These are phyloP conservation scores for Aspergillus bertholletiae DNA, from an alignment of 495 filamentous ascomycete species.

Conservation along the genomic window DNA sequence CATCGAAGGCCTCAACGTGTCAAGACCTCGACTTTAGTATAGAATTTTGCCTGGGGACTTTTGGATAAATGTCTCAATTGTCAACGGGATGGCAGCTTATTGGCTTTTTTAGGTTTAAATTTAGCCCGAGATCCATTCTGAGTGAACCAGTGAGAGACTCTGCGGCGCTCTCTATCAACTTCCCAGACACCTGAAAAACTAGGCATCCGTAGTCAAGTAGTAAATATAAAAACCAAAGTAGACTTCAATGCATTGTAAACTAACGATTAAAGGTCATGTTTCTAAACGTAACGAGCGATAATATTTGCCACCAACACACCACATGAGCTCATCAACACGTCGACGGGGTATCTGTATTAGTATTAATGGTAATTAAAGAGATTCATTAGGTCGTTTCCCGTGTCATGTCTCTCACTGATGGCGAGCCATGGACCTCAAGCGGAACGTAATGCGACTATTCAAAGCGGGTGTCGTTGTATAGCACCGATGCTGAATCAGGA, in stretches of 20 bases:
- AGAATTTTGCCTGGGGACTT: too few species aligned
- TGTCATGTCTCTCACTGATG: not conserved
- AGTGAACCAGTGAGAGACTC: too few species aligned
- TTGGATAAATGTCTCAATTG: not conserved
- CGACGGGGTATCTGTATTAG: constrained; percentile 11
- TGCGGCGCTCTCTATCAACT: too few species aligned
- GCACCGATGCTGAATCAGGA: not conserved
- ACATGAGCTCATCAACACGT: constrained; percentile 8
- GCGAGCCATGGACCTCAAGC: not conserved
- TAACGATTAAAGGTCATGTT: not conserved
- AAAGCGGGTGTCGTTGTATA: not conserved
- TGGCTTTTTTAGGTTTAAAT: too few species aligned
- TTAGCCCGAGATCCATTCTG: constrained; percentile 1
- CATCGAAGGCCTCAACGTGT: not conserved
- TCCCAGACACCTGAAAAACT: not conserved
- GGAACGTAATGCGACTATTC: not conserved
- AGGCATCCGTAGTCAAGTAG: not conserved
- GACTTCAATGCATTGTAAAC: not conserved
- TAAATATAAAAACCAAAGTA: not conserved
- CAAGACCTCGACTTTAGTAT: not conserved
- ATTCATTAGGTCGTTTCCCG: constrained; percentile 8
- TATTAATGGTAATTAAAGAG: constrained; percentile 2
- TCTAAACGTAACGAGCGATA: constrained; percentile 4
- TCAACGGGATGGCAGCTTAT: too few species aligned
- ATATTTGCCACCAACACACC: constrained; percentile 1